Evolutionary conservation across 768 basidiomycete species (phyloP), one percentile per base, ranked within the genome.

Genomic region (Psilocybe azurescens): DNA sequence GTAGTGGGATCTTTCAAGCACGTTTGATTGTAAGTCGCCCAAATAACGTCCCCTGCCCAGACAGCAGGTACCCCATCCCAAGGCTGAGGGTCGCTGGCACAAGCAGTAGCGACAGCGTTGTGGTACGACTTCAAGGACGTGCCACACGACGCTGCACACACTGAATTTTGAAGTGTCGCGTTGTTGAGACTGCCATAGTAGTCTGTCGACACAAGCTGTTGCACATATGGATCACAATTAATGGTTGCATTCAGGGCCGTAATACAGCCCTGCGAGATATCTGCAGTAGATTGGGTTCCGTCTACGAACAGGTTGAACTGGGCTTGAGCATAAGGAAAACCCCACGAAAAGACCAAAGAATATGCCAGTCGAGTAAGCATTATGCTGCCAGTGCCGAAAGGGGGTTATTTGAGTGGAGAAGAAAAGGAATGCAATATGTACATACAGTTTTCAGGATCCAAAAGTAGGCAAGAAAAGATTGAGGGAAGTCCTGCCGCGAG

Each of bases 211-310:
- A 50, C 49, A n/a, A 50, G 49, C 49, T 50, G 49, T 50, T 50
- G 49, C 11, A 50, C 13, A 50, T 50, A 50, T 50, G 49, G 49
- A 29, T 50, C 49, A 18, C 49, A 50, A 50, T 50, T 50, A 50
- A 50, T 29, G 18, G 49, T 50, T 11, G 49, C 49, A 10, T 29
- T 50, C 20, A 50, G 29, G 5, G 49, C 49, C 5, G 49, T 50
- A 18, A 28, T 50, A 18, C 49, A 50, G 6, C 49, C 49, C 20
- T 50, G 49, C 5, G 49, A 50, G 49, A 50, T 20, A 29, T 50
- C 29, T 10, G 49, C 5, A 5, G 24, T 28, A 18, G 49, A n/a
- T 13, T 50, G 49, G 4, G 49, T 50, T 20, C 49, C 49, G 24
- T 50, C 13, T 5, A 29, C 20, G 29, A 50, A 50, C 11, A 50